Evolutionary conservation across 116 monocot genomes (phyloP).

Genomic region (Papilionanthe hybrid): DNA sequence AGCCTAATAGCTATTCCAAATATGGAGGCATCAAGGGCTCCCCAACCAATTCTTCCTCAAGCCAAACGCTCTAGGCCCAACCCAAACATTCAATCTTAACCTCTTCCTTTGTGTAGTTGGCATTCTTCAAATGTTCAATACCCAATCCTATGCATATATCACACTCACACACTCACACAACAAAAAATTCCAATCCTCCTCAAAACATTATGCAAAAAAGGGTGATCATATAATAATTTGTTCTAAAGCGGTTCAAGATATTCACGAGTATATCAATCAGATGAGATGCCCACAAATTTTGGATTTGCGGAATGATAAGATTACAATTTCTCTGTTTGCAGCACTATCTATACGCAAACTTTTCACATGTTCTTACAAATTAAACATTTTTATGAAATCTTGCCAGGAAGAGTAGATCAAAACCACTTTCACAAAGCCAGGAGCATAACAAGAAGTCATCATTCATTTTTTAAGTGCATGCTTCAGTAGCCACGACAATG

Average conservation of each 20-base stretch:
- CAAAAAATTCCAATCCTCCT: no score
- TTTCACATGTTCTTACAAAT: not conserved
- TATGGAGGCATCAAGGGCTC: not conserved
- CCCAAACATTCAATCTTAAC: not conserved
- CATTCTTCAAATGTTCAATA: no score
- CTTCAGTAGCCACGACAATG: not conserved
- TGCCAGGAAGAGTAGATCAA: not conserved
- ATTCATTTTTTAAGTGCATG: not conserved
- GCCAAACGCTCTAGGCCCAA: not conserved
- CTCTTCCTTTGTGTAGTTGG: not conserved
- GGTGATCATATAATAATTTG: not conserved
- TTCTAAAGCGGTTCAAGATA: not conserved
- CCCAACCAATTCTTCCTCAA: not conserved
- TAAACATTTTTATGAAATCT: not conserved
- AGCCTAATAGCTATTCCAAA: not conserved
- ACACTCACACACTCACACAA: no score
- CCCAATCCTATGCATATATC: no score
- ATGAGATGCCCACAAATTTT: not conserved
- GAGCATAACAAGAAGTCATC: not conserved
- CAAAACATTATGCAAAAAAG: not conserved
- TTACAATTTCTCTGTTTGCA: not conserved
- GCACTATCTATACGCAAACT: not conserved
- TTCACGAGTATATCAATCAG: not conserved
- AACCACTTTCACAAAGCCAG: not conserved
- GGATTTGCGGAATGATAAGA: not conserved